A percentile compares a stretch with the other conserved stretches of the same genome.
phyloP scores from a whole-genome alignment of 208 protist species.

The Spongospora subterranea region DNA sequence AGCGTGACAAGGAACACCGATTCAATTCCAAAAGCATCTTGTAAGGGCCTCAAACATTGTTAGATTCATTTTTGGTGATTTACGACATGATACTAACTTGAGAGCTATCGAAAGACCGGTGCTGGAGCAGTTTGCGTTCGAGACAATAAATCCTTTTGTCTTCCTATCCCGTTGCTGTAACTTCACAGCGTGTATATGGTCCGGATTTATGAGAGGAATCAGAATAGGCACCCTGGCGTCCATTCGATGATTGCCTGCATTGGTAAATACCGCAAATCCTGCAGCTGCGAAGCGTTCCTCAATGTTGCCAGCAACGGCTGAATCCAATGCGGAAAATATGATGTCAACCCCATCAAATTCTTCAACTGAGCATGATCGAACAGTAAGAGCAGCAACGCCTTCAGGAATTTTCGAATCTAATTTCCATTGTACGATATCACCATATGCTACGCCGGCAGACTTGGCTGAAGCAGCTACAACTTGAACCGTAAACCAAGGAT shows the following conservation, averaged over 20 bases:
- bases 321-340: conserved; percentile 56
- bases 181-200: conserved; percentile 68
- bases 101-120: conserved; percentile 66
- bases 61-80: background rate
- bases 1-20: conserved; percentile 68
- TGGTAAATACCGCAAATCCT: conserved; percentile 71
- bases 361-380: background rate
- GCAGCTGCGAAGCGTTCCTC: conserved; percentile 3
- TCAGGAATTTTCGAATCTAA: conserved; percentile 16
- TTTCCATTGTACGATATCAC: background rate
- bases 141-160: conserved; percentile 68
- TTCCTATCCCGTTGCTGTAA: conserved; percentile 59
- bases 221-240: conserved; percentile 72
- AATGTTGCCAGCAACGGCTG: background rate
- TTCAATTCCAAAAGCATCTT: conserved; percentile 68
- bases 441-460: background rate
- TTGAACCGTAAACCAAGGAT: background rate
- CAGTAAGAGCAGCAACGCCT: background rate
- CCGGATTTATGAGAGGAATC: conserved; percentile 70
- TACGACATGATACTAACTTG: background rate
- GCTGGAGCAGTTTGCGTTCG: conserved; percentile 72
- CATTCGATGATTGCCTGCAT: conserved; percentile 73
- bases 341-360: conserved; percentile 37
- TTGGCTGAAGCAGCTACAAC: background rate
- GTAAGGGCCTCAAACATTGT: conserved; percentile 55